Evolutionary conservation across 306 rosid genomes (phyloP).

Genomic region (Cucumis melo): DNA sequence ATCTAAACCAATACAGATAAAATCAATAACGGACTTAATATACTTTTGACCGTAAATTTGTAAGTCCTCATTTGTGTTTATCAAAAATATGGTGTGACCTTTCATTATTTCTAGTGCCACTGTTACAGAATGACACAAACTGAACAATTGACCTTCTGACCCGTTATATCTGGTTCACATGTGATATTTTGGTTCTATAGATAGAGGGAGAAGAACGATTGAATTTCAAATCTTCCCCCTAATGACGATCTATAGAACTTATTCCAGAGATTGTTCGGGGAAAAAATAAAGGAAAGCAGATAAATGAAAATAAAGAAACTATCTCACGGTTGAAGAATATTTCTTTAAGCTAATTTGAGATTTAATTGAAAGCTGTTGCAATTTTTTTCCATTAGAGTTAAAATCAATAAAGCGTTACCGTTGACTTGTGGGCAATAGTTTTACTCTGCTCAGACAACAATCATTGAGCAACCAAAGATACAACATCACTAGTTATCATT

Average conservation of each 20-base stretch:
- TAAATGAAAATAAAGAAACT: not conserved
- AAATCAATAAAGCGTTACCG: not conserved
- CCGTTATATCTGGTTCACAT: not conserved
- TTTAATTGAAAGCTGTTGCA: not conserved
- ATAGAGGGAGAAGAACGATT: slow-evolving; percentile 2
- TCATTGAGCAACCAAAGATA: not conserved
- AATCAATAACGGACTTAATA: not conserved
- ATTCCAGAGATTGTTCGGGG: not conserved
- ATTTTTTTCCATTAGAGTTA: not conserved
- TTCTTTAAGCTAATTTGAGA: not conserved
- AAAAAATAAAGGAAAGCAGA: not conserved
- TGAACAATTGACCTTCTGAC: not conserved
- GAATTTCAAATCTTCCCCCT: not conserved
- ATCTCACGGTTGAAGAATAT: not conserved
- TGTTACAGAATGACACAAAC: not conserved
- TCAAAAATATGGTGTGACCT: not conserved
- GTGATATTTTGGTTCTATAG: slow-evolving; percentile 9
- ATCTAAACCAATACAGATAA: slow-evolving; percentile 36
- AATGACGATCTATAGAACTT: slow-evolving; percentile 6
- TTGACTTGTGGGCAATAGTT: not conserved
- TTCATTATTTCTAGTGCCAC: not conserved
- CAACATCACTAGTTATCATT: not conserved
- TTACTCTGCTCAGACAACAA: not conserved
- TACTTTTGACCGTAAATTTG: not conserved
- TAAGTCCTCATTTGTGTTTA: no score